Base-by-base conservation (phyloP, 2,329 filamentous ascomycete genomes). In the Phaeosphaeria sp. region DNA sequence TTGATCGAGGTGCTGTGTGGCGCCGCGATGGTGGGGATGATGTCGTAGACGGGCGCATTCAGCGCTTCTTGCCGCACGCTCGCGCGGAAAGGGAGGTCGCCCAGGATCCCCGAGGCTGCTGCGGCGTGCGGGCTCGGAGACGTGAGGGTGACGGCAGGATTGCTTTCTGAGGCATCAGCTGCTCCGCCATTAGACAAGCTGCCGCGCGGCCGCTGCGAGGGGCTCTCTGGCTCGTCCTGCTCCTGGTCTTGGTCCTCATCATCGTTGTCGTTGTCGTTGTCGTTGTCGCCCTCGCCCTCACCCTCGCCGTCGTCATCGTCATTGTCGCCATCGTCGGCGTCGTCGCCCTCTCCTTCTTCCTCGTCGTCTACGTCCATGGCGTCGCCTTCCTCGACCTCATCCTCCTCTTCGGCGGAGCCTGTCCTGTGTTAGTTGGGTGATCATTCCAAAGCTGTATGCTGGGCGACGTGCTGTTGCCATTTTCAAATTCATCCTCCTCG, bases 1-100 rank as follows among this genome's bases (percentile, higher is more conserved):
- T 99, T 99, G 78, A 99, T 92, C 52, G 93, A 97, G 2, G 95
- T 99, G 61, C 92, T 91, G 76, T 97, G 93, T 0, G 95, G 95
- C 2, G 95, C 95, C 1, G 95, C 95, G 80, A 98, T 98, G 21
- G 95, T 98, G 1, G 95, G 95, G 1, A 97, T 90, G 59, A 99
- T 97, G 74, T 99, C 95, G 81, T 98, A 99, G 1, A 90, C 86
- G 42, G 84, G 81, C 15, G 95, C 94, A 1, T 85, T 89, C 50
- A 96, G 80, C n/a, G 88, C 90, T 72, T 96, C 93, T 11, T 89
- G 84, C 0, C 91, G 87, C n/a, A 93, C 84, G 50, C 80, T 83
- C 0, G 89, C 90, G 48, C 85, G 87, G 64, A 79, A 83, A 58
- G 78, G 80, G 42, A 77, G 78, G 50, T 68, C 62, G 66, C 72